These are phyloP conservation scores for Simplicillium aogashimaense DNA, from an alignment of 2,329 filamentous ascomycete genomes.

Conservation along the genomic window DNA sequence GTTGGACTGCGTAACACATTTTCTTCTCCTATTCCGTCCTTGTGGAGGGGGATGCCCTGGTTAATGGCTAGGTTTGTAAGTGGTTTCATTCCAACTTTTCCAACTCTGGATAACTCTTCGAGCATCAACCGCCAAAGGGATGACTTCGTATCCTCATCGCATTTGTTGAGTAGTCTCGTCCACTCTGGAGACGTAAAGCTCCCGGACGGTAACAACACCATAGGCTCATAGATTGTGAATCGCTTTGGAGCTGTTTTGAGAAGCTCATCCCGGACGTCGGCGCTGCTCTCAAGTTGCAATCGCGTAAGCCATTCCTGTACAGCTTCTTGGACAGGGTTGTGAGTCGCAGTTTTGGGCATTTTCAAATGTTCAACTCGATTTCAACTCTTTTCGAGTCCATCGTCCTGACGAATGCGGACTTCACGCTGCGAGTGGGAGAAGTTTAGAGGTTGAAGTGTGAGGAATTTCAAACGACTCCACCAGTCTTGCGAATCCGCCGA, in stretches of 20 bases:
- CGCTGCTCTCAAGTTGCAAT: constrained; percentile 2
- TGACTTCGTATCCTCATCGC: constrained; percentile 13
- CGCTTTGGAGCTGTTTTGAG: constrained; percentile 38
- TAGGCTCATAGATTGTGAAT: constrained; percentile 51
- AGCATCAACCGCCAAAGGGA: constrained; percentile 42
- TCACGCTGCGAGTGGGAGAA: too few species aligned
- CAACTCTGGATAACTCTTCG: constrained; percentile 29
- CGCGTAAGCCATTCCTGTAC: constrained; percentile 17
- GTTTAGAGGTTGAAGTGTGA: too few species aligned
- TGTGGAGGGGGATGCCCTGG: constrained; percentile 46
- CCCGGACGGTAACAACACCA: constrained; percentile 49
- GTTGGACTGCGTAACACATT: constrained; percentile 69
- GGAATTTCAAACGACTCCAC: too few species aligned
- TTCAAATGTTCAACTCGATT: background rate
- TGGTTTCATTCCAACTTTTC: constrained; percentile 14
- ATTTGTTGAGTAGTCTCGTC: constrained; percentile 21
- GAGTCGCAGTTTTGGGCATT: constrained; percentile 6
- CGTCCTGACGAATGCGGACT: too few species aligned
- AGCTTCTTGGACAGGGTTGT: constrained; percentile 21
- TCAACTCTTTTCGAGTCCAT: background rate
- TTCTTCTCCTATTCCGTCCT: constrained; percentile 24
- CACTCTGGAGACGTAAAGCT: constrained; percentile 38
- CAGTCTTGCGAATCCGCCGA: too few species aligned
- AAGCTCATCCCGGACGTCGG: constrained; percentile 17
- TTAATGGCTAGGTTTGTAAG: constrained; percentile 52